phyloP scores from a whole-genome alignment of 768 basidiomycete species.

The Boletus huronensis region DNA sequence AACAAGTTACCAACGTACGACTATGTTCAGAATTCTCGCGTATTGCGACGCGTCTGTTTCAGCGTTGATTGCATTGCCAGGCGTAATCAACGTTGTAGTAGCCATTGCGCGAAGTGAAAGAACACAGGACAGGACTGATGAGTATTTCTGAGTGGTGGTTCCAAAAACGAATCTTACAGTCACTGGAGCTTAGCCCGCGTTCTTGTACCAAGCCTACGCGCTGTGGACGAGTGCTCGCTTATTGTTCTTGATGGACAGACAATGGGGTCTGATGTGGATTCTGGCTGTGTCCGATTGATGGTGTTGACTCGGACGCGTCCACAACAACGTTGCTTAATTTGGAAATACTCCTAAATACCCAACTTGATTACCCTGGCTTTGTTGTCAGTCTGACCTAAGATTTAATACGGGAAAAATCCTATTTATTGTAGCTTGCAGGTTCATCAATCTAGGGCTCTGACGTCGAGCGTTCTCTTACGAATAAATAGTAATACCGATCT shows the following conservation, averaged over 20 bases:
- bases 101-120: neutral
- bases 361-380: no score
- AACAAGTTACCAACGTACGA: neutral
- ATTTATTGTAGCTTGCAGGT: no score
- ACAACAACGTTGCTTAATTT: no score
- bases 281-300: no score
- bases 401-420: no score
- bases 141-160: neutral
- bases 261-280: neutral
- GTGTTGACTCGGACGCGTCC: no score
- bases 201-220: neutral
- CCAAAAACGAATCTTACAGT: neutral
- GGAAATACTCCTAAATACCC: no score
- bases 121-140: neutral
- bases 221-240: neutral
- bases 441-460: no score
- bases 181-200: neutral
- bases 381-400: no score
- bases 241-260: neutral
- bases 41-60: neutral
- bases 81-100: neutral
- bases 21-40: neutral
- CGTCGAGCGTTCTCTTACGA: no score
- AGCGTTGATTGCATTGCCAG: neutral
- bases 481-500: no score